Percentiles rank a stretch among this genome's conserved stretches.
phyloP scores from a whole-genome alignment of 331 rosid genomes.

The Malus hybrid region DNA sequence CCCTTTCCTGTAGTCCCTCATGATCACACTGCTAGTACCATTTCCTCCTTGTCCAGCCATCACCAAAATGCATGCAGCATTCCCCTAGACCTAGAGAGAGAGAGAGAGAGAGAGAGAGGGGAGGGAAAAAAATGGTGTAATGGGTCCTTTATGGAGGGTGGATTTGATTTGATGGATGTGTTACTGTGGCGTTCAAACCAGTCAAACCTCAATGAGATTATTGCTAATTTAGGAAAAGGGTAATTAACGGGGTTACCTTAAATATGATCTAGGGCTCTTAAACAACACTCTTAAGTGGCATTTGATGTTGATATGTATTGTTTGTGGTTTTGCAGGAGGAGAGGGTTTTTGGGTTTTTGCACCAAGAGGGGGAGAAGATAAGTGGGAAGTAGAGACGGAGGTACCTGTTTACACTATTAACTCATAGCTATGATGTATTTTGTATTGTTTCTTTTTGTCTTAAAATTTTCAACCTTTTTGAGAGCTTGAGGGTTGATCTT shows the following conservation, averaged over 20 bases:
- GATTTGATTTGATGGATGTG: slow-evolving; percentile 19
- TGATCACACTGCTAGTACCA: not conserved
- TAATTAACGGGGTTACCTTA: not conserved
- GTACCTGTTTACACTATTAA: not conserved
- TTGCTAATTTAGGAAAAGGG: slow-evolving; percentile 14
- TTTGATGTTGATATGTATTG: not conserved
- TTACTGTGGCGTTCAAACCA: slow-evolving; percentile 3
- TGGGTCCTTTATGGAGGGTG: slow-evolving; percentile 5
- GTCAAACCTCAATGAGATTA: slow-evolving; percentile 15
- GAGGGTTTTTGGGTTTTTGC: not conserved
- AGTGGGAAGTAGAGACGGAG: not conserved
- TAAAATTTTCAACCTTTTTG: slow-evolving; percentile 17
- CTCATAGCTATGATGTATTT: not conserved
- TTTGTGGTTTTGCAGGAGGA: not conserved
- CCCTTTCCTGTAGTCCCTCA: slow-evolving; percentile 43
- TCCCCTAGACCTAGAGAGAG: not conserved
- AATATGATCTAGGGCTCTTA: not conserved
- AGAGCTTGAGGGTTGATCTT: slow-evolving; percentile 10
- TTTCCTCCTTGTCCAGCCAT: slow-evolving; percentile 34
- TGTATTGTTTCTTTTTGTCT: slow-evolving; percentile 1
- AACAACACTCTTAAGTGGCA: not conserved
- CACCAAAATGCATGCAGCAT: slow-evolving; percentile 18
- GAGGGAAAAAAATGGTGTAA: not conserved
- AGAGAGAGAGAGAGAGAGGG: not conserved
- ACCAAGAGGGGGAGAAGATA: not conserved